Conservation (phyloP, 2,329 filamentous ascomycete species). For the Nemania bipapillata region DNA sequence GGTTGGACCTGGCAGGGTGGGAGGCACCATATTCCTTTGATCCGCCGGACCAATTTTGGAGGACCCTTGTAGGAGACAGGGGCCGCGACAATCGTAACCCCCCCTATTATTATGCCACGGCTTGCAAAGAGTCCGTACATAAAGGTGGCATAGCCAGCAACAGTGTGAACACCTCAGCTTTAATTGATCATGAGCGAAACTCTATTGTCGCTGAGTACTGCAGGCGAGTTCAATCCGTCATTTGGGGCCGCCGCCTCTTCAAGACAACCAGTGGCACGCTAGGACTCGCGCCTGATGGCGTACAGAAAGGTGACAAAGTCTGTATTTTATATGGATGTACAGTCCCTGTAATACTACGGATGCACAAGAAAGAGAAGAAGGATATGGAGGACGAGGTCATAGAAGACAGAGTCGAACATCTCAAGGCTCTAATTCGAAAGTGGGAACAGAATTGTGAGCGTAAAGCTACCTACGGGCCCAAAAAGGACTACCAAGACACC, state of each 20-base stretch:
- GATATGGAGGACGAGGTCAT: neutral
- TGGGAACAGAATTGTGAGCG: conserved; percentile 4
- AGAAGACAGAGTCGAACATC: conserved; percentile 10
- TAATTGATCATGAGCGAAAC: conserved; percentile 3
- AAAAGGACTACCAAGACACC: neutral
- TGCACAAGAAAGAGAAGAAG: neutral
- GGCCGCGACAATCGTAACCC: conserved; percentile 4
- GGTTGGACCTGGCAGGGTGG: conserved; percentile 6
- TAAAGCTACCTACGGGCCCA: neutral
- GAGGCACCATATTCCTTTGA: neutral
- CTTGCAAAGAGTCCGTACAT: conserved; percentile 4
- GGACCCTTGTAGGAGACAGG: conserved; percentile 5
- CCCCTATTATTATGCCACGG: conserved; percentile 6
- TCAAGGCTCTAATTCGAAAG: conserved; percentile 4
- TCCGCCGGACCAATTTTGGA: conserved; percentile 1
- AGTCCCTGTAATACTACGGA: conserved; percentile 1
- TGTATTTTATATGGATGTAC: conserved; percentile 8
- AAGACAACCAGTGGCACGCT: neutral
- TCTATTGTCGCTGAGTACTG: conserved; percentile 9
- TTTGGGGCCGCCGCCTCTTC: conserved; percentile 5
- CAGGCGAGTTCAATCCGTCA: conserved; percentile 7
- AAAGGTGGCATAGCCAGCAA: conserved; percentile 12
- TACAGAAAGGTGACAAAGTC: neutral
- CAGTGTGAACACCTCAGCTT: neutral
- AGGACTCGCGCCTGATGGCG: conserved; percentile 1